Base-by-base conservation (phyloP, 192 early-diverging fungal genomes). In the Coemansia sp. region DNA sequence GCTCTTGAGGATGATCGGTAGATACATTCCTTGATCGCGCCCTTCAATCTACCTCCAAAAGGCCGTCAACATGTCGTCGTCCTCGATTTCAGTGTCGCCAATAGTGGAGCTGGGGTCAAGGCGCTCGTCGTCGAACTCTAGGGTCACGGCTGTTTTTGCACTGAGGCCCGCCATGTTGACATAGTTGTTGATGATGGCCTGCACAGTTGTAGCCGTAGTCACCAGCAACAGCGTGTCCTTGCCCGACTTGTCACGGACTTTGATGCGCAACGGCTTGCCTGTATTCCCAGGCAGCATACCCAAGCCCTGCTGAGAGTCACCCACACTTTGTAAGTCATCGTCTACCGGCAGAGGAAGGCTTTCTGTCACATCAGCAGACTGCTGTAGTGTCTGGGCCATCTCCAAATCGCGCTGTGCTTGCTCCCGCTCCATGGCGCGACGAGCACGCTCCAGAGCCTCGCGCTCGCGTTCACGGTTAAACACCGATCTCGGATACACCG, bases 11-110 rank as follows among this genome's bases (percentile, higher is more conserved):
- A 31, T 27, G n/a, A 31, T 31, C 3, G 38, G 18, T 33, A 10
- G 42, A 41, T 3, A 24, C 24, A 27, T 43, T 55, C 29, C 51
- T 63, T 54, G 31, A 66, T 59, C 42, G 34, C 10, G 22, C 47
- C 42, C 49, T 33, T 11, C 2, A 3, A 22, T 13, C 67, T 44
- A 87, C 27, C 40, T 68, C 36, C 68, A 84, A 13, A 66, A 70
- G 6, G 77, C 87, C 6, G 78, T 68, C 6, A 89, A 67, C 88
- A 89, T 89, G 60, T 89, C 88, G 63, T 86, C 88, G 59, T 88
- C 87, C 41, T 89, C 86, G 24, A 89, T 75, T 13, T 89, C 88
- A 1, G 87, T 87, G 20, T 86, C 78, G 33, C 78, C 85, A 18
- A 89, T 71, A 0, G 76, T 74, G 33, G 27, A 60, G 31, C 24